These are phyloP conservation scores for Penicillium lagena DNA, from an alignment of 495 filamentous ascomycete genomes.

Conservation along the genomic window DNA sequence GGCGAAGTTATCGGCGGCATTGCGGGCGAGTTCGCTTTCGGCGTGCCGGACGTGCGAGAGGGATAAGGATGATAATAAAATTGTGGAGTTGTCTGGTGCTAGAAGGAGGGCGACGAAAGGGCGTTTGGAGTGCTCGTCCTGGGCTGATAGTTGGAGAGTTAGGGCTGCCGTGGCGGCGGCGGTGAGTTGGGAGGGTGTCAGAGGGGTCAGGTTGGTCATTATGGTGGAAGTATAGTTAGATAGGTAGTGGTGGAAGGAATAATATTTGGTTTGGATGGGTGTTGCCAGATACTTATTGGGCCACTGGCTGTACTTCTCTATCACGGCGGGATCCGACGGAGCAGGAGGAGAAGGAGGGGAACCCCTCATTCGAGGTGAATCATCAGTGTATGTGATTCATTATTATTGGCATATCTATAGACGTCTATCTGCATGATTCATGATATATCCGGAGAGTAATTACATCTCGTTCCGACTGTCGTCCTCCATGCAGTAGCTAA, in stretches of 20 bases:
- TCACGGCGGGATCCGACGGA: constrained; percentile 16
- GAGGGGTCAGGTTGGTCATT: constrained; percentile 1
- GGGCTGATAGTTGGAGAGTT: constrained; percentile 28
- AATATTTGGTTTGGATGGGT: too few species aligned
- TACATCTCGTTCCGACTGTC: constrained; percentile 6
- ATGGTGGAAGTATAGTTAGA: background rate
- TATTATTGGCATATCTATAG: constrained; percentile 1
- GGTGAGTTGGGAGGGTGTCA: constrained; percentile 23
- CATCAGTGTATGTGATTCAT: background rate
- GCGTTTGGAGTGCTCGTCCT: constrained; percentile 36
- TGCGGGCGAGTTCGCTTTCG: constrained; percentile 42
- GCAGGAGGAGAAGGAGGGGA: constrained; percentile 2
- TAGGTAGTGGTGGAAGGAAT: background rate
- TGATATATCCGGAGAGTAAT: constrained; percentile 1
- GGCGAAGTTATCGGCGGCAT: constrained; percentile 43
- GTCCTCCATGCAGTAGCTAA: constrained; percentile 1
- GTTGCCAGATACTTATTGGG: background rate
- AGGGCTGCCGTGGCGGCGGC: constrained; percentile 30
- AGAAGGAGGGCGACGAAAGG: constrained; percentile 45
- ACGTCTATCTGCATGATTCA: background rate
- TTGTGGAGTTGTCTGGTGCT: constrained; percentile 42
- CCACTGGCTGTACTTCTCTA: background rate
- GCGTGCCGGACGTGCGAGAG: constrained; percentile 51
- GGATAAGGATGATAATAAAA: constrained; percentile 41
- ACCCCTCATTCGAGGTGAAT: too few species aligned